Percentiles rank a stretch among this genome's conserved stretches.
These are phyloP conservation scores for Mortierella sp. DNA, from an alignment of 371 early-diverging fungal genomes.

Conservation along the genomic window DNA sequence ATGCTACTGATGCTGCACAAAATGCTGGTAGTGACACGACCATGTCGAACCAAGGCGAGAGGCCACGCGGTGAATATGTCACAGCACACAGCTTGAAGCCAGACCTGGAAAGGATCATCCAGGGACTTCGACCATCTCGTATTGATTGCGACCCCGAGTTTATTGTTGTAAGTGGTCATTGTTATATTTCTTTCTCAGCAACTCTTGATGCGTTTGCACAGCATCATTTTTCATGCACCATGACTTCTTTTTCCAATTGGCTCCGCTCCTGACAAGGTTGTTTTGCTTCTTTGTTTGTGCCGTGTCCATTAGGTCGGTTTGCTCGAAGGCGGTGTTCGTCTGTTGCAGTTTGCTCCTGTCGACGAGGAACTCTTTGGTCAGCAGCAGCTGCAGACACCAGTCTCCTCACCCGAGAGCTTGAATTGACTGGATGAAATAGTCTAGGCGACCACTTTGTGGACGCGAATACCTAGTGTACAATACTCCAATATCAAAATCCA, in stretches of 20 bases:
- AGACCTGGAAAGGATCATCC: slow-evolving; percentile 46
- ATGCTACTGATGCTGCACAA: background rate
- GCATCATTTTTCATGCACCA: background rate
- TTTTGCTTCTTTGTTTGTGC: slow-evolving; percentile 1
- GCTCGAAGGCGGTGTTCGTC: slow-evolving; percentile 45
- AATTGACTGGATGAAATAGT: too few relatives aligned
- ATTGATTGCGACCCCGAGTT: slow-evolving; percentile 54
- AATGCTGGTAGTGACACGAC: slow-evolving; percentile 4
- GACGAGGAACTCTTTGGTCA: slow-evolving; percentile 41
- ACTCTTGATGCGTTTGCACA: background rate
- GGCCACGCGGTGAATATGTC: slow-evolving; percentile 48
- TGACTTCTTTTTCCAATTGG: background rate
- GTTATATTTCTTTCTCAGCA: too few relatives aligned
- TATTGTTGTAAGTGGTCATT: slow-evolving; percentile 32
- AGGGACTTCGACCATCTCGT: slow-evolving; percentile 50
- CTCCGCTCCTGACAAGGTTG: background rate
- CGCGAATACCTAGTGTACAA: too few relatives aligned
- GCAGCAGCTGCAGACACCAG: too few relatives aligned
- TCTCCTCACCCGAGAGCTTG: too few relatives aligned
- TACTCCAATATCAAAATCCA: too few relatives aligned
- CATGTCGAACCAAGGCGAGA: slow-evolving; percentile 9
- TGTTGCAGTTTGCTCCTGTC: slow-evolving; percentile 50
- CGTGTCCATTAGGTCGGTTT: slow-evolving; percentile 33
- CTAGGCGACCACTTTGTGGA: too few relatives aligned
- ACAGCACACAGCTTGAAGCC: slow-evolving; percentile 45